A percentile compares a stretch with the other conserved stretches of the same genome.
These are phyloP conservation scores for Zygoascus meyerae DNA, from an alignment of 1,139 yeast species.

Conservation along the genomic window DNA sequence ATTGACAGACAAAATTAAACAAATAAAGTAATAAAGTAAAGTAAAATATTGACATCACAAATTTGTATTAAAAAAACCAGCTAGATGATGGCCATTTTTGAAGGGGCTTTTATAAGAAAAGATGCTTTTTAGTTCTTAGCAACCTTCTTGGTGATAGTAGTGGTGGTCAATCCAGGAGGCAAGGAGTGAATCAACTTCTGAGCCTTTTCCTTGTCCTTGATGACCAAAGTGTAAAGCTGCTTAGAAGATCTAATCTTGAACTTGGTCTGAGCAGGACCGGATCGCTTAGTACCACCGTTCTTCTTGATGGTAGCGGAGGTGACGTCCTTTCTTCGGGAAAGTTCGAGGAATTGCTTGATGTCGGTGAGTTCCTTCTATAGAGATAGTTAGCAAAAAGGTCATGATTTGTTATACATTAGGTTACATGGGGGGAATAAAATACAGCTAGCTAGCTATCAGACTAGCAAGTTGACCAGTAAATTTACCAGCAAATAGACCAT, in stretches of 20 bases:
- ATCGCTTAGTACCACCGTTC: constrained; percentile 68
- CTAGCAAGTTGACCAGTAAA: too few species aligned
- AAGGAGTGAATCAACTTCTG: constrained; percentile 97
- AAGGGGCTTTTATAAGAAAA: too few species aligned
- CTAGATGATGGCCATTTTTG: too few species aligned
- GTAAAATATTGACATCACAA: too few species aligned
- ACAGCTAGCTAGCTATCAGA: too few species aligned
- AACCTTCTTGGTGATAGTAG: constrained; percentile 23
- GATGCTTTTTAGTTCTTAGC: constrained; percentile 5
- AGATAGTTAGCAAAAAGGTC: constrained; percentile 8
- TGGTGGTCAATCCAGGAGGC: constrained; percentile 88
- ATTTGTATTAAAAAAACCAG: too few species aligned
- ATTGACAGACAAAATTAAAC: too few species aligned
- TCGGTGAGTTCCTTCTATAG: constrained; percentile 68
- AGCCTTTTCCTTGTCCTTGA: constrained; percentile 96
- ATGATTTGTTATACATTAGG: background rate
- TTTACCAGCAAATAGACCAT: background rate
- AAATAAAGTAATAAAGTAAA: background rate
- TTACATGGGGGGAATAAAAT: too few species aligned
- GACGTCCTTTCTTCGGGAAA: constrained; percentile 95
- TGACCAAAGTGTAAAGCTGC: constrained; percentile 92
- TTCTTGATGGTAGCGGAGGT: constrained; percentile 80
- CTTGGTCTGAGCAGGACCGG: constrained; percentile 93
- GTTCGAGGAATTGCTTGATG: constrained; percentile 96
- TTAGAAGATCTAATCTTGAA: constrained; percentile 98